Conservation (phyloP, 2,329 filamentous ascomycete genomes). For the Pseudodiploospora longispora region DNA sequence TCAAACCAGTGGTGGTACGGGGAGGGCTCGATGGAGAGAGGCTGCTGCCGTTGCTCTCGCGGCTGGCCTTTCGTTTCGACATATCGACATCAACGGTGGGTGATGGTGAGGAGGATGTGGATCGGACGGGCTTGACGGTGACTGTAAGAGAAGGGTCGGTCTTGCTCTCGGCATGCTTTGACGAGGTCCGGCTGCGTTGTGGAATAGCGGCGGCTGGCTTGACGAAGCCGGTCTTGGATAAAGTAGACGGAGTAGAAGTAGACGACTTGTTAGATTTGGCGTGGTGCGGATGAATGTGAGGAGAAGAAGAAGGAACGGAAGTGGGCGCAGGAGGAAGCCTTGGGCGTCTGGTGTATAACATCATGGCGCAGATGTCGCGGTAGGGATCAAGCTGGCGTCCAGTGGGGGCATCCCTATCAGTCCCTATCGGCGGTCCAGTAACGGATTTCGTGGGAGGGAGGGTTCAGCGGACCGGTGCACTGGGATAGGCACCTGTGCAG, state of each 20-base stretch:
- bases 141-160: constrained; percentile 11
- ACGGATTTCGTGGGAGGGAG: neutral
- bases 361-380: constrained; percentile 6
- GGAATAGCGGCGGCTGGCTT: constrained; percentile 6
- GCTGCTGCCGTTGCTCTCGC: constrained; percentile 15
- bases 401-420: constrained; percentile 7
- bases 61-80: constrained; percentile 26
- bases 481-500: neutral
- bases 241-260: neutral
- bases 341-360: constrained; percentile 6
- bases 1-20: constrained; percentile 19
- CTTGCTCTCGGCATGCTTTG: constrained; percentile 22
- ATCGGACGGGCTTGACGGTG: constrained; percentile 12
- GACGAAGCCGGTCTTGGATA: neutral
- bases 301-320: neutral
- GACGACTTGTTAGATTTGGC: neutral
- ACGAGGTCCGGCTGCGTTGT: constrained; percentile 13
- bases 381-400: constrained; percentile 4
- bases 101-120: constrained; percentile 5
- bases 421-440: neutral
- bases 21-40: constrained; percentile 20
- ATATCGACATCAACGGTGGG: constrained; percentile 22
- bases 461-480: constrained; percentile 4
- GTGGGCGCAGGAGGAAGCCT: constrained; percentile 4
- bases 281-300: neutral